phyloP scores from a whole-genome alignment of 768 basidiomycete genomes.

The Lepiota venenata region DNA sequence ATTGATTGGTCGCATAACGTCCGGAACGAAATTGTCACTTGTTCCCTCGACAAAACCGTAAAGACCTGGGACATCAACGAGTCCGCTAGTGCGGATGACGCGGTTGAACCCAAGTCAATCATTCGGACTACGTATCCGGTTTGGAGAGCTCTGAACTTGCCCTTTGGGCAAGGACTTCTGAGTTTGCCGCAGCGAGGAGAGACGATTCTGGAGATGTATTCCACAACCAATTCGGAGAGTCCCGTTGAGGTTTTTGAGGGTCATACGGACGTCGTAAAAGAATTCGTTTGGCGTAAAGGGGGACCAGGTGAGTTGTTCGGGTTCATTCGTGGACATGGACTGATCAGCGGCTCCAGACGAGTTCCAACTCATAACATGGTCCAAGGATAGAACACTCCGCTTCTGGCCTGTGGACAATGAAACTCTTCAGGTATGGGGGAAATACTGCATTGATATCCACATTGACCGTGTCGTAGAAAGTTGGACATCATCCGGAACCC shows the following conservation, averaged over 20 bases:
- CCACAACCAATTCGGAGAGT: constrained; percentile 29
- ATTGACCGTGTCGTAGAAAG: constrained; percentile 36
- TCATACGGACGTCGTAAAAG: constrained; percentile 91
- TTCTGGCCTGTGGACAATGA: constrained; percentile 86
- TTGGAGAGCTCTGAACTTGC: constrained; percentile 89
- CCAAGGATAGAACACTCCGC: constrained; percentile 86
- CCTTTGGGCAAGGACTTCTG: constrained; percentile 91
- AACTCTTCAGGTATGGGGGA: constrained; percentile 54
- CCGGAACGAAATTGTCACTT: constrained; percentile 84
- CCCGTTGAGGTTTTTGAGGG: constrained; percentile 82
- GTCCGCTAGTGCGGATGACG: constrained; percentile 9
- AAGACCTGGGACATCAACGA: constrained; percentile 75
- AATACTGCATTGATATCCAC: not conserved
- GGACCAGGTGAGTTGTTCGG: constrained; percentile 39
- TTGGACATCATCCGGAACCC: constrained; percentile 37
- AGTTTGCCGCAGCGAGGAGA: constrained; percentile 87
- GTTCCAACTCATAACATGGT: constrained; percentile 66
- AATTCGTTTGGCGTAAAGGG: constrained; percentile 93
- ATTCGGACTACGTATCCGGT: constrained; percentile 85
- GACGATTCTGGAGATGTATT: constrained; percentile 83
- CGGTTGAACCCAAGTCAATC: constrained; percentile 35
- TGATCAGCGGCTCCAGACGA: constrained; percentile 28
- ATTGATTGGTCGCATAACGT: constrained; percentile 90
- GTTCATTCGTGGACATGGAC: not conserved
- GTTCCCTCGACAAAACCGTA: constrained; percentile 91